Evolutionary conservation across 345 rosid genomes (phyloP), one percentile per base, ranked within the genome.

Genomic region (Citrus trifoliata): DNA sequence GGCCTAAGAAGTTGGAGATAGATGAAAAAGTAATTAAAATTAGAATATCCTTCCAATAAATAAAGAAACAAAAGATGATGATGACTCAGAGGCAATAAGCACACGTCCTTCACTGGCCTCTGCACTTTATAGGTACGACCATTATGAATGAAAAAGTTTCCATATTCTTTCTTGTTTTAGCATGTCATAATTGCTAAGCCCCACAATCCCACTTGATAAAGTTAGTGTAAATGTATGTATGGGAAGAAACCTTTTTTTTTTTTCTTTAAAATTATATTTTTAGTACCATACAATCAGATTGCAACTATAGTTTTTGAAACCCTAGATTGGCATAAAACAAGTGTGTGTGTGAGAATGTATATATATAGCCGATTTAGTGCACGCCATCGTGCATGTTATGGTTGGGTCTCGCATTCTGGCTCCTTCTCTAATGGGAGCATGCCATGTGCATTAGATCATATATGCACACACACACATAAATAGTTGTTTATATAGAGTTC

Each of bases 181-280:
- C 42, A 71, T 21, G 62, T 28, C 13, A 53, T 71, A 8, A 30
- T 71, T 53, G 18, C 61, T 10, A 19, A 32, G 27, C 46, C 75
- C 63, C 63, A 71, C 63, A 30, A 55, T 55, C 21, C 75, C 75
- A 71, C 75, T 55, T 55, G 28, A 71, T 30, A 53, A 5, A 56
- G 19, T 71, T 2, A n/a, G 25, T 4, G 9, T 33, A 16, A 25
- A 27, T 14, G 73, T 6, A 46, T 7, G 25, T 27, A 28, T 28
- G 58, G 37, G 37, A 70, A 46, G n/a, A 70, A 27, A 14, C 16
- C 24, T 14, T 28, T 30, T 63, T 63, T 63, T 63, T 27, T 28
- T 63, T 16, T 5, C 7, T 51, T 51, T 18, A 51, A 51, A 51
- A 16, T 51, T 14, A 51, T 14, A 53, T 18, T 18, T 18, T 18